These are phyloP conservation scores for Talaromyces thailandensis DNA, from an alignment of 495 filamentous ascomycete species.

Conservation along the genomic window DNA sequence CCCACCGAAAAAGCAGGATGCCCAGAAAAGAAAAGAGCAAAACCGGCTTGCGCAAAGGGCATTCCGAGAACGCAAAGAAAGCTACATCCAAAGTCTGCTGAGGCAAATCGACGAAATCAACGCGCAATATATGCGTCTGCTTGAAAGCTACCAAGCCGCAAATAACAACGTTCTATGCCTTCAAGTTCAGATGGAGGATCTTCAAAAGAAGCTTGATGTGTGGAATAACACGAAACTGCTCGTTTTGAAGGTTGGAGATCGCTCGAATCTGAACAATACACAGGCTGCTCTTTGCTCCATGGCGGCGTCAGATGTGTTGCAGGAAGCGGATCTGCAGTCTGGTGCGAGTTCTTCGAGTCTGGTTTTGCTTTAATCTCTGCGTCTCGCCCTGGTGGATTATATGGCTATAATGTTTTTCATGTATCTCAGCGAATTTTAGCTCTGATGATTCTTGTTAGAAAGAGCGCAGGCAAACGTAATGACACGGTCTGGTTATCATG, in stretches of 20 bases:
- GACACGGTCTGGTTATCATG: not conserved
- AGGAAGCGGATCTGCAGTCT: not conserved
- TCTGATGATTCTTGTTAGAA: not conserved
- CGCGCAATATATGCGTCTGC: not conserved
- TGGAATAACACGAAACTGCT: not conserved
- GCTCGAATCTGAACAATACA: not conserved
- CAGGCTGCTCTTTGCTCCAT: not conserved
- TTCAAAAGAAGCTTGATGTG: not conserved
- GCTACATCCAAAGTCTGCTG: not conserved
- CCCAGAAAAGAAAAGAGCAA: constrained; percentile 1
- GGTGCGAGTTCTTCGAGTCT: not conserved
- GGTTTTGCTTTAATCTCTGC: not conserved
- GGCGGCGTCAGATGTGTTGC: not conserved
- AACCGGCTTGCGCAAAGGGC: not conserved
- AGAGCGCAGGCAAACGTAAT: not conserved
- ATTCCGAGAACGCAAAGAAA: constrained; percentile 4
- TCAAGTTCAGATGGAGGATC: not conserved
- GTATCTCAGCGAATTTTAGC: not conserved
- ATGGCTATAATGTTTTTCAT: not conserved
- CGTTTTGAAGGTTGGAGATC: not conserved
- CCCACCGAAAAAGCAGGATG: not conserved
- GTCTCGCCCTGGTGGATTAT: not conserved
- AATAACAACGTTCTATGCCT: not conserved
- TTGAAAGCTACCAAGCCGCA: not conserved
- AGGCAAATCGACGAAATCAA: constrained; percentile 2